Conservation (phyloP, 495 filamentous ascomycete species). For the Penicillium parvum region DNA sequence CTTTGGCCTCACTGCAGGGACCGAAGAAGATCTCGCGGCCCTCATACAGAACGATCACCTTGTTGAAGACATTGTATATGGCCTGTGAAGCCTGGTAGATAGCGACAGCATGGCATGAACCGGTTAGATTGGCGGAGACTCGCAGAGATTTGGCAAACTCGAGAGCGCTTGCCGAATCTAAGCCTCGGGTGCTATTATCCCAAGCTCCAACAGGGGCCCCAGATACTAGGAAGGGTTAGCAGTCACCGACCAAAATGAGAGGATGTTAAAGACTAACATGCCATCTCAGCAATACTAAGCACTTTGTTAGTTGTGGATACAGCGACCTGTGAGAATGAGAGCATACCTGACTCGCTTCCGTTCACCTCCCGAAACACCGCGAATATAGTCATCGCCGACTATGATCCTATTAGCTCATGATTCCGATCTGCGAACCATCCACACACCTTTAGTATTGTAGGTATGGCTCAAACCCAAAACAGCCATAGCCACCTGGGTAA, state of each 20-base stretch:
- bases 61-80: constrained; percentile 69
- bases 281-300: constrained; percentile 53
- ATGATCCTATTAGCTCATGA: too few relatives aligned
- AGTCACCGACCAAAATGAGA: background rate
- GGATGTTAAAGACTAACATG: constrained; percentile 33
- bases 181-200: constrained; percentile 82
- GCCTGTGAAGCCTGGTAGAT: constrained; percentile 83
- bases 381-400: constrained; percentile 48
- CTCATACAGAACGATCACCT: constrained; percentile 58
- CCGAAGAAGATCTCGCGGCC: constrained; percentile 69
- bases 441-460: constrained; percentile 51
- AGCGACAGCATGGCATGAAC: constrained; percentile 73
- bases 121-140: constrained; percentile 66
- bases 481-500: constrained; percentile 56
- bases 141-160: constrained; percentile 67
- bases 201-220: constrained; percentile 70
- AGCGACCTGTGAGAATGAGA: background rate
- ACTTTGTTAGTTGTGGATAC: constrained; percentile 2
- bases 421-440: too few relatives aligned
- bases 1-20: constrained; percentile 49
- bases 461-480: constrained; percentile 56
- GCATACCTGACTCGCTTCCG: constrained; percentile 56
- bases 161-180: constrained; percentile 79
- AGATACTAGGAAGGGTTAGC: constrained; percentile 43
- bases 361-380: constrained; percentile 78